A percentile compares a stretch with the other conserved stretches of the same genome.
phyloP scores from a whole-genome alignment of 208 protist species.

The Naegleria gruberi region DNA sequence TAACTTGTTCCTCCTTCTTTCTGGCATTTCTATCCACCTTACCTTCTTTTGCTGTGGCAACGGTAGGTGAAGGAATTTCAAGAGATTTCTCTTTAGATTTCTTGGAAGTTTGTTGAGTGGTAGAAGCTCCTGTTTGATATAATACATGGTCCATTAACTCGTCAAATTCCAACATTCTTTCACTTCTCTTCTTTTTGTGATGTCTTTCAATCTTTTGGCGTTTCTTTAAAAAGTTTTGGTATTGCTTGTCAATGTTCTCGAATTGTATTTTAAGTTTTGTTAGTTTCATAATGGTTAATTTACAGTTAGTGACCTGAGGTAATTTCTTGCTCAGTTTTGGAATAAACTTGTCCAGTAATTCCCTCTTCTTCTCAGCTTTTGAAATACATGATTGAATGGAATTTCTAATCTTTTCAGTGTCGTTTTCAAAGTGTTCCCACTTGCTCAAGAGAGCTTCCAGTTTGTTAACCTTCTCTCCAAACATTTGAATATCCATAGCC shows the following conservation, averaged over 20 bases:
- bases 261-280: background rate
- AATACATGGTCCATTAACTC: background rate
- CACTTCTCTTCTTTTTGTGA: background rate
- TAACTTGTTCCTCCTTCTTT: background rate
- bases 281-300: background rate
- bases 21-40: background rate
- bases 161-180: background rate
- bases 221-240: background rate
- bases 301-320: background rate
- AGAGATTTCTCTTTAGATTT: background rate
- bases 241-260: background rate
- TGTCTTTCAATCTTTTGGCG: background rate
- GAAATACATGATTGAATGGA: background rate
- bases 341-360: background rate
- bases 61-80: background rate
- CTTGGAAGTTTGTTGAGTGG: background rate
- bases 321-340: background rate
- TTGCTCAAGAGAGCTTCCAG: background rate
- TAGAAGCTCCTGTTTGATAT: background rate
- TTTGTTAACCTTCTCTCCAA: background rate
- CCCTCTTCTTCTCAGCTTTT: background rate
- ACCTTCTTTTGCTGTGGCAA: too few relatives aligned
- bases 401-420: background rate
- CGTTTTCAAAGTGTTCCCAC: background rate
- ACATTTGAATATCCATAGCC: constrained; percentile 1